Conservation (phyloP, 257 asterid species). For the Solanum ossicruentum region DNA sequence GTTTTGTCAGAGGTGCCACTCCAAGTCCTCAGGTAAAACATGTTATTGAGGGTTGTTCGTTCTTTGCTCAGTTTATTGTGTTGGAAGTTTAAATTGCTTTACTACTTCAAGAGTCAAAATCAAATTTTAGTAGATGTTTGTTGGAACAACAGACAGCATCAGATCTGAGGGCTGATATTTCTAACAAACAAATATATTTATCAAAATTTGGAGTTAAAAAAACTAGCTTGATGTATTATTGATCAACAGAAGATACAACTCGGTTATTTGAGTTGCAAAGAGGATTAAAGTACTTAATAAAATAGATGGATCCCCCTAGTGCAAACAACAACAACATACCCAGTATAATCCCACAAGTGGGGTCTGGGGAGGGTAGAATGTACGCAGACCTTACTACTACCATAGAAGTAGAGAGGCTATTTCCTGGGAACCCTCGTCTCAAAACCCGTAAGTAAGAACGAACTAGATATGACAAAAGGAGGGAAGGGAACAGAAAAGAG, state of each 20-base stretch:
- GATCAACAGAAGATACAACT: neutral
- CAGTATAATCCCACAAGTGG: no score
- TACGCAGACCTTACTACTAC: no score
- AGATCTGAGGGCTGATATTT: neutral
- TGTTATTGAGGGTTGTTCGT: neutral
- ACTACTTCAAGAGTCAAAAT: neutral
- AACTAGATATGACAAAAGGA: no score
- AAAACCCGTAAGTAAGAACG: no score
- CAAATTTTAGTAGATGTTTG: neutral
- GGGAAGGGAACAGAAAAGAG: no score
- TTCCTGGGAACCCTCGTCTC: no score
- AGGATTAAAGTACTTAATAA: neutral
- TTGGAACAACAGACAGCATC: neutral
- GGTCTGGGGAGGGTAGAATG: no score
- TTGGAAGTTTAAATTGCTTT: neutral
- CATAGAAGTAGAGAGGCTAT: no score
- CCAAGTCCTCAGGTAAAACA: slow-evolving; percentile 67
- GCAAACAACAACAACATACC: no score
- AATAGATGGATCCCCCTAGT: neutral
- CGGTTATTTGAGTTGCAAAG: neutral
- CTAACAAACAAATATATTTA: neutral
- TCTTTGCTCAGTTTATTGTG: neutral
- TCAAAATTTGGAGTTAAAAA: neutral
- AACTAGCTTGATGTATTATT: neutral
- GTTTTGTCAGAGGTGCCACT: slow-evolving; percentile 36